Base-by-base conservation (phyloP, 768 basidiomycete species). In the Boletus sp. region DNA sequence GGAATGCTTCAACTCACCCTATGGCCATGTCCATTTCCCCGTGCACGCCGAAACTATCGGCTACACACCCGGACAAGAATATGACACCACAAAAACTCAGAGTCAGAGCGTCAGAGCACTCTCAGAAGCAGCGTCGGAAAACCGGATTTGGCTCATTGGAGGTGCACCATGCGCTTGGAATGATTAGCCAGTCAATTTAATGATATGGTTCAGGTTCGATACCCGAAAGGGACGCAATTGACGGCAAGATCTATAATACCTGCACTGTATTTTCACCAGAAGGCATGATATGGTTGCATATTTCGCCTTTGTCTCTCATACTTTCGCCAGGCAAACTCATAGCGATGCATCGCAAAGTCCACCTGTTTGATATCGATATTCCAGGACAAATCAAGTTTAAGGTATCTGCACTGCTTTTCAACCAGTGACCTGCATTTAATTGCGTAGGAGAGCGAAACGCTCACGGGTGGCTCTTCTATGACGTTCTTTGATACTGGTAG, bases 291-390 rank as follows among this genome's bases (percentile, higher is more conserved):
- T 48, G 29, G 29, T 35, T 33, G 32, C 15, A 30, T 48, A 18
- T 40, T 28, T 40, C n/a, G 3, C 40, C 7, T 7, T 36, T 40
- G 35, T 47, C 39, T 37, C 50, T 63, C 17, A 55, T 15, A 24
- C 44, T 37, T 40, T 57, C 14, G 9, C n/a, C 45, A 92, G 94
- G 95, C 28, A 84, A 92, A 52, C 80, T 98, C 28, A 82, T 98
- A 14, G 89, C 89, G 0, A 84, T 82, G 39, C 94, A 98, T 73
- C 87, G 96, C 52, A 99, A 99, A 73, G 82, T 98, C 2, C 97
- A 99, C 68, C 77, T 99, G 5, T 99, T 98, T 72, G 96, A 99
- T 70, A 98, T 98, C 59, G 94, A 98, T 67, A 96, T 99, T 50
- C 90, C 90, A 0, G 93, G 92, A 15, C 87, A 91, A 69, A 94